Evolutionary conservation across 345 rosid genomes (phyloP).

Genomic region (Eucalyptus polybractea): DNA sequence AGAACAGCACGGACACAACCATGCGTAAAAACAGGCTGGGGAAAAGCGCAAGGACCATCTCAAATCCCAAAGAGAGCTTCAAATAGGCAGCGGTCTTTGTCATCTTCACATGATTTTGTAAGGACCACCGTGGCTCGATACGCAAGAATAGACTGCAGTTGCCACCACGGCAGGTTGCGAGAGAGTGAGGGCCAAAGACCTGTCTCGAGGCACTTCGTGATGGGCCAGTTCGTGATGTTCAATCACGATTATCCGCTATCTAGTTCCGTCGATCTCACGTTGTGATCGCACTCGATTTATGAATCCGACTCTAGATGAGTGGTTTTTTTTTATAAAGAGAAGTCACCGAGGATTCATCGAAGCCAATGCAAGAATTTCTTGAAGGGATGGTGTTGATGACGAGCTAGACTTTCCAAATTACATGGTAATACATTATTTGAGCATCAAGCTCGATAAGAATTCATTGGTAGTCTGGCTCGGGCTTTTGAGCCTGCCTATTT

Average conservation of each 20-base stretch:
- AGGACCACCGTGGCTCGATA: background rate
- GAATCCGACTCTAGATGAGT: background rate
- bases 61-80: background rate
- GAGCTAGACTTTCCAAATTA: background rate
- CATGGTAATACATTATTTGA: background rate
- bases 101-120: background rate
- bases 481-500: background rate
- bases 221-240: background rate
- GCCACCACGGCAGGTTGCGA: background rate
- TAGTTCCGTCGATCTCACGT: background rate
- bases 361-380: background rate
- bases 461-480: background rate
- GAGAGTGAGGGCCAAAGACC: background rate
- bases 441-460: background rate
- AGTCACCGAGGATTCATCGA: background rate
- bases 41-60: background rate
- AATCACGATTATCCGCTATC: background rate
- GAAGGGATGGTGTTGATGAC: background rate
- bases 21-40: background rate
- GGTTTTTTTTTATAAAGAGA: background rate
- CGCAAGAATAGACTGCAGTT: background rate
- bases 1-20: background rate
- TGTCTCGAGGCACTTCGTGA: background rate
- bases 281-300: background rate
- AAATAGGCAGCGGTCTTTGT: background rate